phyloP scores from a whole-genome alignment of 2,329 filamentous ascomycete species.

The Beauveria australis region DNA sequence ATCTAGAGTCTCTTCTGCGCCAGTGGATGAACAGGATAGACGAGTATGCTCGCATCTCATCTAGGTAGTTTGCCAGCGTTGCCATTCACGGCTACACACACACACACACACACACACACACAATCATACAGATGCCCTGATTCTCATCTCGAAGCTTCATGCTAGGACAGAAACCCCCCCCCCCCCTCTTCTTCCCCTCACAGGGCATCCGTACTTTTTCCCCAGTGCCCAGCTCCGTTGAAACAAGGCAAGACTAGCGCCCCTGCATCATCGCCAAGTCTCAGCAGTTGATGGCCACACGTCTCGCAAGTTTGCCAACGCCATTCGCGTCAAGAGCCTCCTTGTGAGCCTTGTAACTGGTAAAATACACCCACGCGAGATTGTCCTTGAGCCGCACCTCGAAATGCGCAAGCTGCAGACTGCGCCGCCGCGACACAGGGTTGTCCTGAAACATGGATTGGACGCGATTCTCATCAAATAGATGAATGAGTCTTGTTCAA shows the following conservation, averaged over 20 bases:
- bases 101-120: neutral
- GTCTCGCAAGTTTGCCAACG: too few species aligned
- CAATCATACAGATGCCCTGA: neutral
- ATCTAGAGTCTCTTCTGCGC: neutral
- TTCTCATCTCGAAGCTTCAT: neutral
- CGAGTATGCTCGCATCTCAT: neutral
- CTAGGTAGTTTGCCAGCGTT: neutral
- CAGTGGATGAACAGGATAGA: conserved; percentile 6
- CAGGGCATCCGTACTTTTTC: neutral
- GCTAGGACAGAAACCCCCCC: neutral
- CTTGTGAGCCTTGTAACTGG: too few species aligned
- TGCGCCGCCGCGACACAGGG: too few species aligned
- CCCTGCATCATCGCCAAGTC: neutral
- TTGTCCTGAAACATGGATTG: too few species aligned
- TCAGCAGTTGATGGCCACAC: neutral
- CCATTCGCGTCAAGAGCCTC: too few species aligned
- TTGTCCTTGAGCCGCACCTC: too few species aligned
- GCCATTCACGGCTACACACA: neutral
- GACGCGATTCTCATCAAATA: too few species aligned
- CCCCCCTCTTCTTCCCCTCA: neutral
- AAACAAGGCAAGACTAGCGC: conserved; percentile 8
- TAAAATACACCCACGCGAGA: too few species aligned
- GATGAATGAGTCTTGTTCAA: too few species aligned
- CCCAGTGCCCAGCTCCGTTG: neutral
- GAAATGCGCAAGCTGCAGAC: too few species aligned